Percentiles rank a stretch among this genome's conserved stretches.
Evolutionary conservation across 768 basidiomycete genomes (phyloP).

Genomic region (Boletus sp.): DNA sequence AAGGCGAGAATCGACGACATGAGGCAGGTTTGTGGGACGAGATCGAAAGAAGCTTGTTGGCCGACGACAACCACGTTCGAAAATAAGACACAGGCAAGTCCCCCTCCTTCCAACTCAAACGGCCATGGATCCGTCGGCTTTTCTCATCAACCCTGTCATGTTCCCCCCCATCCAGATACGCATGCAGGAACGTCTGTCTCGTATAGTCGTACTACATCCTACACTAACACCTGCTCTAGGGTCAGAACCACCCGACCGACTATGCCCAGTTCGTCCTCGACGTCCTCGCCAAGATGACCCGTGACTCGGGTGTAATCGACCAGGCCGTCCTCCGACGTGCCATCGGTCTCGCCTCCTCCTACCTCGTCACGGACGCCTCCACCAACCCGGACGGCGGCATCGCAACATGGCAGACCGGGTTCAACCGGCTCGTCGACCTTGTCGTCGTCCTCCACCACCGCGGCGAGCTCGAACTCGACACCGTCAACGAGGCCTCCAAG

Average conservation of each 20-base stretch:
- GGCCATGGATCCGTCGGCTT: slow-evolving; percentile 27
- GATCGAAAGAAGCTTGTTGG: not conserved
- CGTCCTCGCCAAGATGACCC: slow-evolving; percentile 52
- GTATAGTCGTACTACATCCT: not conserved
- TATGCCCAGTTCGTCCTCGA: slow-evolving; percentile 59
- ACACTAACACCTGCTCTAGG: slow-evolving; percentile 14
- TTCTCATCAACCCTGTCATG: slow-evolving; percentile 17
- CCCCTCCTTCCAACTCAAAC: not conserved
- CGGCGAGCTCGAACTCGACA: slow-evolving; percentile 72
- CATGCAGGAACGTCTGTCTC: slow-evolving; percentile 29
- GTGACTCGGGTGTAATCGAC: slow-evolving; percentile 48
- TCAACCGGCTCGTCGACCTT: slow-evolving; percentile 69
- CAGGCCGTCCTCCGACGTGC: slow-evolving; percentile 63
- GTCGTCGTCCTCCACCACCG: slow-evolving; percentile 67
- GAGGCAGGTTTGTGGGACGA: not conserved
- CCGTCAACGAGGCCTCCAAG: slow-evolving; percentile 58
- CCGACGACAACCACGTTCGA: slow-evolving; percentile 10
- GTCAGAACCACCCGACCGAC: slow-evolving; percentile 49
- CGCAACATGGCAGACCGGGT: slow-evolving; percentile 62
- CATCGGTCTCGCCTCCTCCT: slow-evolving; percentile 72
- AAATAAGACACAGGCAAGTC: slow-evolving; percentile 20
- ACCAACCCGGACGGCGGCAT: slow-evolving; percentile 58
- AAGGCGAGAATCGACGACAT: slow-evolving; percentile 20
- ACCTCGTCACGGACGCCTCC: slow-evolving; percentile 70
- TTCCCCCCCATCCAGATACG: slow-evolving; percentile 26